Conservation (phyloP, 2,329 filamentous ascomycete species). For the Talaromyces islandicus region DNA sequence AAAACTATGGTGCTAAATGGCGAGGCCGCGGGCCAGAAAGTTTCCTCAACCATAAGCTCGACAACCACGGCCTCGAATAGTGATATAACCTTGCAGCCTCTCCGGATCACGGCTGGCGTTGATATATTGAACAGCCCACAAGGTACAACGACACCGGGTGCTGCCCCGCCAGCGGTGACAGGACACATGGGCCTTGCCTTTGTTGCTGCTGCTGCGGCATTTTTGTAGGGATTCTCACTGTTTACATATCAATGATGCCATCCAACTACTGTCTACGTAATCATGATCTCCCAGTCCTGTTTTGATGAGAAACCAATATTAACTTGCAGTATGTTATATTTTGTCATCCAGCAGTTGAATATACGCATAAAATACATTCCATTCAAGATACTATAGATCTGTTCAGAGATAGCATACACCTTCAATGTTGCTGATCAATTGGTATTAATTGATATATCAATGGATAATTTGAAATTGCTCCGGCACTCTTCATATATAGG, state of each 20-base stretch:
- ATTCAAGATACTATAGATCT: no score
- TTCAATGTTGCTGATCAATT: no score
- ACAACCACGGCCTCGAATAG: conserved; percentile 1
- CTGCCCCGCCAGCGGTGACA: conserved; percentile 3
- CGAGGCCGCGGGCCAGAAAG: neutral
- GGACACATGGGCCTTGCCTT: conserved; percentile 8
- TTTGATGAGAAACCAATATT: no score
- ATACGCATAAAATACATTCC: no score
- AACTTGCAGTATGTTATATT: no score
- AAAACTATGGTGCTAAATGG: conserved; percentile 2
- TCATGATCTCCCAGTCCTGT: neutral
- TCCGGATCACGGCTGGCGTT: conserved; percentile 15
- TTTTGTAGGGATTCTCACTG: neutral
- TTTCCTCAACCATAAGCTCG: conserved; percentile 3
- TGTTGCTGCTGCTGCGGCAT: conserved; percentile 23
- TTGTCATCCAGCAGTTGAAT: no score
- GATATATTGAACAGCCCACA: conserved; percentile 13
- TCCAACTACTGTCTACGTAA: no score
- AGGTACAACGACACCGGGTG: conserved; percentile 9
- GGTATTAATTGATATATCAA: no score
- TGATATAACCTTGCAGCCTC: conserved; percentile 11
- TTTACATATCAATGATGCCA: neutral
- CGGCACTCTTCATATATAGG: no score
- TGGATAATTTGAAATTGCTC: no score
- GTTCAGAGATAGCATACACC: no score